Evolutionary conservation across 73 alveolate genomes (phyloP), one percentile per base, ranked within the genome.

Genomic region (Paramecium tetraurelia): DNA sequence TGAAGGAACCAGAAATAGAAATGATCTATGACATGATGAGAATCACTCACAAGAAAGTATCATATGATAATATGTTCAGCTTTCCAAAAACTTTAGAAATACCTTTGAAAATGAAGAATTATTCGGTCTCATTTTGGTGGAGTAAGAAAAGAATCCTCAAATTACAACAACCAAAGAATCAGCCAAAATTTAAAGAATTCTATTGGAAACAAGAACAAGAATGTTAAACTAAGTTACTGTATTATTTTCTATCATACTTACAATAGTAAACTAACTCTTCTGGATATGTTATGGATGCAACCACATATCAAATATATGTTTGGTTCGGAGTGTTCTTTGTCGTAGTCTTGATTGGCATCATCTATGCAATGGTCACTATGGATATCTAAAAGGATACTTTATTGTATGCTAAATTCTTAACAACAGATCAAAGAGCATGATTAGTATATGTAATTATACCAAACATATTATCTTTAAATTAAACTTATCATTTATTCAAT

Each of bases 171-270:
- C 90, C 12, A 80, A 46, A 44, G 90, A 80, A 11, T 40, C 90
- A 43, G 90, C 90, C 14, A 44, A 40, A 22, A 8, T 44, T 7
- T 43, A 80, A 43, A 80, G 90, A 80, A 80, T 80, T 80, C 22
- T 80, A 31, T 44, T 80, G 90, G 90, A 80, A 80, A 80, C 90
- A 43, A 80, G 90, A 80, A 80, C 70, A 40, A 80, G 90, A 80
- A 80, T 80, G 90, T 63, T 80, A 18, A 63, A 80, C 46, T 41
- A 48, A 80, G 57, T 63, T 35, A 36, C 86, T 46, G 90, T 80
- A 31, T 20, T 38, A 22, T 80, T 20, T 44, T 16, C 1, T 31
- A 14, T 72, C 11, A 12, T 0, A 9, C 2, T 18, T 38, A 29
- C 29, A 9, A 14, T 21, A 29, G 33, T 27, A 12, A 21, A 18